Percentiles rank a stretch among this genome's conserved stretches.
These are phyloP conservation scores for Leccinellum rugosiceps DNA, from an alignment of 768 basidiomycete species.

Conservation along the genomic window DNA sequence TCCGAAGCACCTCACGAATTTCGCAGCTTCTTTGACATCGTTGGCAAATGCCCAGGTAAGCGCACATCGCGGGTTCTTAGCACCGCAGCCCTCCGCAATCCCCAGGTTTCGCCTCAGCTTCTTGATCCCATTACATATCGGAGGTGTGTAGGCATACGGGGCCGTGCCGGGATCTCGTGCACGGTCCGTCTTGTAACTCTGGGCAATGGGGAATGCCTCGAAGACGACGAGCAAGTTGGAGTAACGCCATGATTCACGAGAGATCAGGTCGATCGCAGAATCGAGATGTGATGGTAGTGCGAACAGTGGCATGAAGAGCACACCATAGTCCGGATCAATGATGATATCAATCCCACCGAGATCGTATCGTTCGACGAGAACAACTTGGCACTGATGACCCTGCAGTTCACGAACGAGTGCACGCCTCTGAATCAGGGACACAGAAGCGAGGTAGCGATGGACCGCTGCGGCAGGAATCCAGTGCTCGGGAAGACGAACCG, in stretches of 20 bases:
- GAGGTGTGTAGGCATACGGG: slow-evolving; percentile 56
- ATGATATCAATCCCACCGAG: slow-evolving; percentile 65
- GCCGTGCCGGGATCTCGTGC: slow-evolving; percentile 4
- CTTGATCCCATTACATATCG: slow-evolving; percentile 66
- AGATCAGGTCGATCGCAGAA: slow-evolving; percentile 41
- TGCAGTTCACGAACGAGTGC: slow-evolving; percentile 52
- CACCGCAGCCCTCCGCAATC: slow-evolving; percentile 58
- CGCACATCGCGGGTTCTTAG: slow-evolving; percentile 41
- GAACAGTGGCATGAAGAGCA: slow-evolving; percentile 47
- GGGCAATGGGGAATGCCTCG: slow-evolving; percentile 58
- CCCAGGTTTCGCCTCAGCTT: slow-evolving; percentile 61
- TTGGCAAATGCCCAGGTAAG: slow-evolving; percentile 64
- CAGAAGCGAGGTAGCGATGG: slow-evolving; percentile 69
- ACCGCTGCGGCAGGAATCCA: slow-evolving; percentile 30
- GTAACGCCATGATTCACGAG: slow-evolving; percentile 63
- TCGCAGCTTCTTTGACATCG: slow-evolving; percentile 54
- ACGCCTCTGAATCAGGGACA: slow-evolving; percentile 67
- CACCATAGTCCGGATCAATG: slow-evolving; percentile 57
- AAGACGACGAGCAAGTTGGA: slow-evolving; percentile 55
- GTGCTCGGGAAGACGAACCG: slow-evolving; percentile 40
- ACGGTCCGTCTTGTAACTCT: slow-evolving; percentile 29
- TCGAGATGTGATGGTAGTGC: slow-evolving; percentile 50
- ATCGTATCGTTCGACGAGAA: slow-evolving; percentile 61
- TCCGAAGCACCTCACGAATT: slow-evolving; percentile 53
- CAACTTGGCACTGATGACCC: slow-evolving; percentile 42